These are phyloP conservation scores for Sungouiella thailandica DNA, from an alignment of 805 yeast genomes.

Conservation along the genomic window DNA sequence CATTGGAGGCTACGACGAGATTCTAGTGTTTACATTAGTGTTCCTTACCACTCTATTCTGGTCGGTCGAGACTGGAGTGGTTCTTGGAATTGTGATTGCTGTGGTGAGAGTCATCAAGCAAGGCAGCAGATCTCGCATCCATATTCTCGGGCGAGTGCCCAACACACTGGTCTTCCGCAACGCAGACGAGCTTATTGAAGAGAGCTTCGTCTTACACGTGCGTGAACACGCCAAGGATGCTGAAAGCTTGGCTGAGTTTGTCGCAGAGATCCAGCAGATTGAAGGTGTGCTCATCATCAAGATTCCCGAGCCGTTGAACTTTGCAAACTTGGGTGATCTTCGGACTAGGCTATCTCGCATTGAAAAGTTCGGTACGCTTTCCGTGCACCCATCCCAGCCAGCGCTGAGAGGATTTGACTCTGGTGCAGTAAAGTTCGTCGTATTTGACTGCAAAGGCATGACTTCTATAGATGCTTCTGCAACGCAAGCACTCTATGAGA, in stretches of 20 bases:
- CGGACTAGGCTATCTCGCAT: constrained; percentile 61
- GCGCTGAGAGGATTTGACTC: constrained; percentile 38
- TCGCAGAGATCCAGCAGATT: constrained; percentile 39
- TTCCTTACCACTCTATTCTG: constrained; percentile 27
- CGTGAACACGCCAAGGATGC: constrained; percentile 27
- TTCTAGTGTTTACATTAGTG: constrained; percentile 17
- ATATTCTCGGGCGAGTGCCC: constrained; percentile 39
- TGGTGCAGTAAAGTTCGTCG: constrained; percentile 44
- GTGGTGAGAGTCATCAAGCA: constrained; percentile 32
- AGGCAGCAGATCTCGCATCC: constrained; percentile 40
- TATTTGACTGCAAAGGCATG: constrained; percentile 82
- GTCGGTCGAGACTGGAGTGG: constrained; percentile 36
- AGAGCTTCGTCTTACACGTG: constrained; percentile 18
- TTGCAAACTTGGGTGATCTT: constrained; percentile 78
- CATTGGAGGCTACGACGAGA: constrained; percentile 20
- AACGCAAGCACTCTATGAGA: constrained; percentile 61
- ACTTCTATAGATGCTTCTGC: constrained; percentile 76
- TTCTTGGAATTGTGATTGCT: constrained; percentile 31
- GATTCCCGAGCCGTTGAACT: constrained; percentile 84
- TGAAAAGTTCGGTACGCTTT: constrained; percentile 71
- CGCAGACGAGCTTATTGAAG: constrained; percentile 58
- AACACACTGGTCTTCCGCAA: constrained; percentile 56
- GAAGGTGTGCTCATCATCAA: constrained; percentile 76
- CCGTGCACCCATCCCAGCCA: constrained; percentile 72
- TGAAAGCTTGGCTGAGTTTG: constrained; percentile 6